These are phyloP conservation scores for Agastache rugosa DNA, from an alignment of 257 asterid genomes.

Conservation along the genomic window DNA sequence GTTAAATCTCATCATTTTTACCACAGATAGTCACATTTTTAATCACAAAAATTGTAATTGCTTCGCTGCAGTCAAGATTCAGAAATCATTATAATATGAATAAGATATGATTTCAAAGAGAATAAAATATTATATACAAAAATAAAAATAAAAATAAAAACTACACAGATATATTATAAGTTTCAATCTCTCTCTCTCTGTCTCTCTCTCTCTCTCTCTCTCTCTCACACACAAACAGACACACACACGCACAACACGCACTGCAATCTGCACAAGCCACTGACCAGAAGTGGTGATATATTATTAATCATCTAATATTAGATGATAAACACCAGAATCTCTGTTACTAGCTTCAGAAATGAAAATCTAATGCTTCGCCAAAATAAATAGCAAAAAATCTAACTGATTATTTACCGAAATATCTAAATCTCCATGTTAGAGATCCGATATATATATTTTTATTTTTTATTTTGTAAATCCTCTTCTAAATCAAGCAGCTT, in stretches of 20 bases:
- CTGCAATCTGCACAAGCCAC: not conserved
- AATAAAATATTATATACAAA: no score
- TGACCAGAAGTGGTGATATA: not conserved
- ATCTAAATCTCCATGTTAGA: not conserved
- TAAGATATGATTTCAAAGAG: conserved; percentile 31
- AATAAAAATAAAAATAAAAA: not conserved
- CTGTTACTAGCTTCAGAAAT: not conserved
- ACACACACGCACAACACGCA: not conserved
- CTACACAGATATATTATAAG: not conserved
- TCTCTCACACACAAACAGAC: not conserved
- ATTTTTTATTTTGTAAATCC: not conserved
- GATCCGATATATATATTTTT: not conserved
- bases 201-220: not conserved
- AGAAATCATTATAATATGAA: conserved; percentile 41
- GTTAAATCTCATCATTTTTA: not conserved
- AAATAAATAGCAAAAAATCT: not conserved
- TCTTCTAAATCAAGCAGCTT: not conserved
- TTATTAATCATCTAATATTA: conserved; percentile 15
- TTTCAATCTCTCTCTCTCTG: not conserved
- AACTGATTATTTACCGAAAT: not conserved
- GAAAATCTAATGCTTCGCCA: conserved; percentile 18
- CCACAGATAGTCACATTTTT: not conserved
- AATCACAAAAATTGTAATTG: conserved; percentile 26
- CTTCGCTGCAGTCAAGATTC: conserved; percentile 47
- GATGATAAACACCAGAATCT: conserved; percentile 11